Conservation (phyloP, 495 filamentous ascomycete genomes). For the Penicillium cataractarum region DNA sequence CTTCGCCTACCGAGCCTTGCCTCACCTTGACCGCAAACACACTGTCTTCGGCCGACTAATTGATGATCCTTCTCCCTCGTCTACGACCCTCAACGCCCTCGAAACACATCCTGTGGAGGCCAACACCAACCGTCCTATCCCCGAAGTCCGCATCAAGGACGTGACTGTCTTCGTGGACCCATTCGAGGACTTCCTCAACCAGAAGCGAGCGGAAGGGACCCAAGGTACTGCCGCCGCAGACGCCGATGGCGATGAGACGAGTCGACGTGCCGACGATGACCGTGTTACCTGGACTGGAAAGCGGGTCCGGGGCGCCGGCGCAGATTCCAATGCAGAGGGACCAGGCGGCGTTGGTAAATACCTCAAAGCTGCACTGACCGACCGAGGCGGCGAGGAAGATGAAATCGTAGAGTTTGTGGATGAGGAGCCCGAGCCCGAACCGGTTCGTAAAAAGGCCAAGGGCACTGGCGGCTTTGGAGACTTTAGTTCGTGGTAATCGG, state of each 20-base stretch:
- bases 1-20: constrained; percentile 79
- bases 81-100: constrained; percentile 65
- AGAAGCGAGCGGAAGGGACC: constrained; percentile 54
- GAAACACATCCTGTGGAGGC: constrained; percentile 71
- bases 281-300: constrained; percentile 92
- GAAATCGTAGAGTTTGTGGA: constrained; percentile 64
- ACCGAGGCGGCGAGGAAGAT: constrained; percentile 48
- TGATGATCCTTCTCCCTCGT: constrained; percentile 66
- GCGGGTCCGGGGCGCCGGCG: constrained; percentile 61
- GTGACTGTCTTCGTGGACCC: constrained; percentile 90
- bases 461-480: constrained; percentile 84
- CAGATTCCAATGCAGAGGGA: constrained; percentile 48
- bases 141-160: constrained; percentile 78
- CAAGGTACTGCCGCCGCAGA: constrained; percentile 39
- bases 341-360: constrained; percentile 76
- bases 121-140: constrained; percentile 67
- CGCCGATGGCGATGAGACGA: constrained; percentile 40
- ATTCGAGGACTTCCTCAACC: constrained; percentile 82
- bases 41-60: constrained; percentile 92
- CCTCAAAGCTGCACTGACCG: constrained; percentile 59
- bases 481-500: constrained; percentile 59
- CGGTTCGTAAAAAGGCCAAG: constrained; percentile 79
- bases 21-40: constrained; percentile 91
- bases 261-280: constrained; percentile 80
- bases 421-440: constrained; percentile 63